Evolutionary conservation across 2,329 filamentous ascomycete genomes (phyloP).

Genomic region (Chlorencoelia australis): DNA sequence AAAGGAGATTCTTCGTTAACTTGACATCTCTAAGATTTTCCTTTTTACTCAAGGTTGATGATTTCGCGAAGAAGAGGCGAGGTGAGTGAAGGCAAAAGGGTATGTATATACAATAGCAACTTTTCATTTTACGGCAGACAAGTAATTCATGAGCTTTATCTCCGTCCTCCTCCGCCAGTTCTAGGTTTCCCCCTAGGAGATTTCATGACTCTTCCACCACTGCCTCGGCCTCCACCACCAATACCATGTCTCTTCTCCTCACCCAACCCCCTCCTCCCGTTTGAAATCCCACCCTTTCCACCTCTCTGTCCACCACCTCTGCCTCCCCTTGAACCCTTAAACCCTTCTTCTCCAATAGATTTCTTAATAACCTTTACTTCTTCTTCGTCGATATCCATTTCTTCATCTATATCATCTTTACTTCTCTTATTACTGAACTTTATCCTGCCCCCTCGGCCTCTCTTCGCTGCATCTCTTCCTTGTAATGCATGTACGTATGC

Average conservation of each 20-base stretch:
- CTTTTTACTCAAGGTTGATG: no score
- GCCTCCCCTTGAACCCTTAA: slow-evolving; percentile 23
- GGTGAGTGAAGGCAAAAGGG: no score
- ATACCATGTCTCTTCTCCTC: slow-evolving; percentile 25
- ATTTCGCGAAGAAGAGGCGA: no score
- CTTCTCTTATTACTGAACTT: slow-evolving; percentile 60
- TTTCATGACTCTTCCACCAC: slow-evolving; percentile 16
- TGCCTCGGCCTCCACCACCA: slow-evolving; percentile 19
- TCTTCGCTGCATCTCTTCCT: slow-evolving; percentile 53
- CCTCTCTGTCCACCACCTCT: slow-evolving; percentile 25
- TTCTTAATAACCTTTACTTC: slow-evolving; percentile 43
- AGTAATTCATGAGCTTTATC: no score
- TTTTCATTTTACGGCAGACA: no score
- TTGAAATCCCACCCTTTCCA: slow-evolving; percentile 38
- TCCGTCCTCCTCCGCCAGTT: slow-evolving; percentile 1
- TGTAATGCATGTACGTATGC: slow-evolving; percentile 62
- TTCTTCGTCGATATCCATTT: slow-evolving; percentile 39
- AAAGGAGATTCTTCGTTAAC: no score
- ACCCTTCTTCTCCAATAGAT: slow-evolving; percentile 28
- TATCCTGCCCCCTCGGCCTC: slow-evolving; percentile 56
- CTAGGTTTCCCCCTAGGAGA: not conserved
- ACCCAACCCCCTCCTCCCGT: slow-evolving; percentile 40
- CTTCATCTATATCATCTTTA: slow-evolving; percentile 45
- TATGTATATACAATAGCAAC: no score
- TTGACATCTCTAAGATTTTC: no score